These are phyloP conservation scores for Penicillium sp. DNA, from an alignment of 2,329 filamentous ascomycete species.

Conservation along the genomic window DNA sequence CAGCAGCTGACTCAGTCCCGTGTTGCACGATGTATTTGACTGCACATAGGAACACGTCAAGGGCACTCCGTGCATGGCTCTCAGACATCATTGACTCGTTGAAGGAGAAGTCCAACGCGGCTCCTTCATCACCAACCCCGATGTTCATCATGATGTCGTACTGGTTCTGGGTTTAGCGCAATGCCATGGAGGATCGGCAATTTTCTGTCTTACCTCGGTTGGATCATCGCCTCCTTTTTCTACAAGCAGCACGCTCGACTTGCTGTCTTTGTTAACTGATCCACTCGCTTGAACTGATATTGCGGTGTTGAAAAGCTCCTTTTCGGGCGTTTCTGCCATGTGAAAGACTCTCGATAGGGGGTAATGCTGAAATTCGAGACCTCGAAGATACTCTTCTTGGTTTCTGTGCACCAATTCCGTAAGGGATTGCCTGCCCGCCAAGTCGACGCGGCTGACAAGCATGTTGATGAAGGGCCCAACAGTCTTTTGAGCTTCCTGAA, in stretches of 20 bases:
- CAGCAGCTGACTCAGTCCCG: background rate
- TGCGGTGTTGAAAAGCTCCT: background rate
- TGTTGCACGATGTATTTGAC: background rate
- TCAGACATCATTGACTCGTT: background rate
- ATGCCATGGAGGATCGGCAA: background rate
- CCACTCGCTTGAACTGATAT: background rate
- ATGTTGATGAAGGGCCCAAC: background rate
- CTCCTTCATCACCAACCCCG: background rate
- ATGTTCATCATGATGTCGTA: background rate
- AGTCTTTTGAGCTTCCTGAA: background rate
- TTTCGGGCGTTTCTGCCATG: background rate
- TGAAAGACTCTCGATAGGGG: background rate
- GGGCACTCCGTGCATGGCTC: background rate
- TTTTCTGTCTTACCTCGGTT: background rate
- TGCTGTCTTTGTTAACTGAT: background rate
- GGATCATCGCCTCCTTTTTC: background rate
- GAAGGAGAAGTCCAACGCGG: background rate
- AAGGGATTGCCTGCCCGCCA: background rate
- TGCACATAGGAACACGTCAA: background rate
- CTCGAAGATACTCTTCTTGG: background rate
- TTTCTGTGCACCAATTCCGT: background rate
- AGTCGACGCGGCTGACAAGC: background rate
- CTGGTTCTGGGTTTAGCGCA: background rate
- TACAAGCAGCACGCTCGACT: background rate
- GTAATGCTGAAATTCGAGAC: background rate